Percentiles rank a stretch among this genome's conserved stretches.
Evolutionary conservation across 495 filamentous ascomycete genomes (phyloP).

Genomic region (Penicillium parvum): DNA sequence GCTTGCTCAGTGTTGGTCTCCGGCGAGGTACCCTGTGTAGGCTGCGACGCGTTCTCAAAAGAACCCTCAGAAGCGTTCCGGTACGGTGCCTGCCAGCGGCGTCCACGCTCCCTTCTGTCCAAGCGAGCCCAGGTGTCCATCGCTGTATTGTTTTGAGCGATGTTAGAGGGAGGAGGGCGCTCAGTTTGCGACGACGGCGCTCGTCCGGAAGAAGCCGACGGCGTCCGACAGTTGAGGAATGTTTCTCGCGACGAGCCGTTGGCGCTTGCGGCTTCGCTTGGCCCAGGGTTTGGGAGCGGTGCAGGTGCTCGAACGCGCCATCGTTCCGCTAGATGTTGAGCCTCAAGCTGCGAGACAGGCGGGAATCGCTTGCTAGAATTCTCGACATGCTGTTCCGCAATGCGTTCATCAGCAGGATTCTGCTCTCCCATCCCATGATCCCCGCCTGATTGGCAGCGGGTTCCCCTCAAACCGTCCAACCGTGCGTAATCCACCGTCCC

Average conservation of each 20-base stretch:
- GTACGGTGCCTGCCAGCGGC: slow-evolving; percentile 8
- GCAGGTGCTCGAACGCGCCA: neutral
- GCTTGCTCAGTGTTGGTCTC: neutral
- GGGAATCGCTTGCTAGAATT: slow-evolving; percentile 41
- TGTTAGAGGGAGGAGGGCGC: slow-evolving; percentile 18
- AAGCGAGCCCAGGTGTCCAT: slow-evolving; percentile 18
- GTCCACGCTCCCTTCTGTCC: slow-evolving; percentile 18
- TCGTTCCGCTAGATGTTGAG: slow-evolving; percentile 32
- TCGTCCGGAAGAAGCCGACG: too few relatives aligned
- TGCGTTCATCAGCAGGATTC: too few relatives aligned
- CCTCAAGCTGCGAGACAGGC: slow-evolving; percentile 43
- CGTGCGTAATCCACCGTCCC: too few relatives aligned
- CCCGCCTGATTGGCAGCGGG: too few relatives aligned
- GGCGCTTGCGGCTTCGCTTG: too few relatives aligned
- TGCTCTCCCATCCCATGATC: too few relatives aligned
- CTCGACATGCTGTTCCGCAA: too few relatives aligned
- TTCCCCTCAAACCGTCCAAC: too few relatives aligned
- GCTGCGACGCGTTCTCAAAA: slow-evolving; percentile 19
- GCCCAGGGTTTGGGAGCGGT: too few relatives aligned
- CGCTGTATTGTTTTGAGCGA: slow-evolving; percentile 5
- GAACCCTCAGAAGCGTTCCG: slow-evolving; percentile 28
- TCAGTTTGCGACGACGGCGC: too few relatives aligned
- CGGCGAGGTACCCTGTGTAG: neutral
- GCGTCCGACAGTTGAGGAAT: too few relatives aligned
- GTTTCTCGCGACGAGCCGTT: too few relatives aligned